Conservation (phyloP, 2,329 filamentous ascomycete genomes). For the Pseudocercospora crystallina region DNA sequence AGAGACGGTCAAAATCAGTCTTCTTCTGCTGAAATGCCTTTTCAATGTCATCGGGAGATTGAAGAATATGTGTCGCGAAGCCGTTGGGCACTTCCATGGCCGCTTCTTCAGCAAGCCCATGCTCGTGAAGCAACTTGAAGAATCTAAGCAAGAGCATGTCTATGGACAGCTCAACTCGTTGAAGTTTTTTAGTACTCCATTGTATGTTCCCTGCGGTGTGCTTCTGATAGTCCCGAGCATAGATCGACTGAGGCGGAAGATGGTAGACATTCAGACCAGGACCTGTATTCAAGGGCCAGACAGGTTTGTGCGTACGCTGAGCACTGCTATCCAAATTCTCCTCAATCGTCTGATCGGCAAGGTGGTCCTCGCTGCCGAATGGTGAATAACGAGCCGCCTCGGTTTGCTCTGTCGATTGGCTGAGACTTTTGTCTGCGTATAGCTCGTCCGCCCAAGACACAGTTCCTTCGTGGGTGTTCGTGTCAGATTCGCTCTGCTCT, state of each 20-base stretch:
- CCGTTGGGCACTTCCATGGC: slow-evolving; percentile 24
- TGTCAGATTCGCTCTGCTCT: background rate
- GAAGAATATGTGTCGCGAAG: slow-evolving; percentile 22
- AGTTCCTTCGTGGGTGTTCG: no score
- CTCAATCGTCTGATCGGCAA: slow-evolving; percentile 5
- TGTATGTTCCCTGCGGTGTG: slow-evolving; percentile 32
- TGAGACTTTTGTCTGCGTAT: no score
- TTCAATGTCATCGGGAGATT: background rate
- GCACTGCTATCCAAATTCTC: slow-evolving; percentile 19
- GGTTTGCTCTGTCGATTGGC: no score
- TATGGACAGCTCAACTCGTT: slow-evolving; percentile 41
- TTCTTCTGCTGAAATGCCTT: slow-evolving; percentile 9
- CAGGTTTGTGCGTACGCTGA: slow-evolving; percentile 8
- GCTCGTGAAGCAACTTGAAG: slow-evolving; percentile 29
- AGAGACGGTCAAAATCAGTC: slow-evolving; percentile 4
- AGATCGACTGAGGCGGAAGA: slow-evolving; percentile 48
- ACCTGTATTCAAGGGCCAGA: slow-evolving; percentile 45
- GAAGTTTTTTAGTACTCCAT: slow-evolving; percentile 45
- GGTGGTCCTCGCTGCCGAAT: no score
- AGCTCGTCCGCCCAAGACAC: no score
- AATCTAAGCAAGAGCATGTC: slow-evolving; percentile 42
- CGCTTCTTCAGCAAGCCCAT: slow-evolving; percentile 18
- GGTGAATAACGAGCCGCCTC: no score
- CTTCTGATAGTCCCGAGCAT: slow-evolving; percentile 38
- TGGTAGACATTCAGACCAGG: slow-evolving; percentile 12